These are phyloP conservation scores for Phellopilus nigrolimitatus DNA, from an alignment of 1,284 basidiomycete genomes.

Conservation along the genomic window DNA sequence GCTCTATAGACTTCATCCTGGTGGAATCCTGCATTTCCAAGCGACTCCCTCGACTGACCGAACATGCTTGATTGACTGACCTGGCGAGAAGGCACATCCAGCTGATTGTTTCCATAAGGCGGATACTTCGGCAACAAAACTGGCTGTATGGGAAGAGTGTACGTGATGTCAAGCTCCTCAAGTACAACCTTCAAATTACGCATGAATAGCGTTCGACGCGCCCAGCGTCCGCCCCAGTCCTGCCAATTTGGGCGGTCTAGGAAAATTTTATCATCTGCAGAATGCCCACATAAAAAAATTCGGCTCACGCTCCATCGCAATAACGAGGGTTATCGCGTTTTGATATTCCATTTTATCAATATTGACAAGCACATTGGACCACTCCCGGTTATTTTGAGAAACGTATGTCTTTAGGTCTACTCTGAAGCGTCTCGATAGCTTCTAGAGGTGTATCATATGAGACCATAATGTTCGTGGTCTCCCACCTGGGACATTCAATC, in stretches of 20 bases:
- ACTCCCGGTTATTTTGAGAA: constrained; percentile 65
- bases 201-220: constrained; percentile 67
- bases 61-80: background rate
- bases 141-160: constrained; percentile 69
- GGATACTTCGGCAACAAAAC: constrained; percentile 45
- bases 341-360: constrained; percentile 77
- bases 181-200: constrained; percentile 61
- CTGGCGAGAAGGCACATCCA: constrained; percentile 8
- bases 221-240: constrained; percentile 80
- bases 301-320: constrained; percentile 72
- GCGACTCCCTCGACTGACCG: constrained; percentile 7
- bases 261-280: constrained; percentile 1
- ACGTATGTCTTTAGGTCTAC: constrained; percentile 59
- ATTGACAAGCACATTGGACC: constrained; percentile 56
- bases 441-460: constrained; percentile 65
- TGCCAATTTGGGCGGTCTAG: constrained; percentile 79
- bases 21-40: constrained; percentile 20
- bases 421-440: constrained; percentile 61
- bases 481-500: constrained; percentile 53
- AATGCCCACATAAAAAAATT: background rate
- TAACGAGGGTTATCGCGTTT: constrained; percentile 60
- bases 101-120: constrained; percentile 17
- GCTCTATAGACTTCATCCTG: constrained; percentile 14
- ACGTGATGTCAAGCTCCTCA: constrained; percentile 68
- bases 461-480: constrained; percentile 61